These are phyloP conservation scores for Bacterosira constricta DNA, from an alignment of 108 stramenopile genomes.

Conservation along the genomic window DNA sequence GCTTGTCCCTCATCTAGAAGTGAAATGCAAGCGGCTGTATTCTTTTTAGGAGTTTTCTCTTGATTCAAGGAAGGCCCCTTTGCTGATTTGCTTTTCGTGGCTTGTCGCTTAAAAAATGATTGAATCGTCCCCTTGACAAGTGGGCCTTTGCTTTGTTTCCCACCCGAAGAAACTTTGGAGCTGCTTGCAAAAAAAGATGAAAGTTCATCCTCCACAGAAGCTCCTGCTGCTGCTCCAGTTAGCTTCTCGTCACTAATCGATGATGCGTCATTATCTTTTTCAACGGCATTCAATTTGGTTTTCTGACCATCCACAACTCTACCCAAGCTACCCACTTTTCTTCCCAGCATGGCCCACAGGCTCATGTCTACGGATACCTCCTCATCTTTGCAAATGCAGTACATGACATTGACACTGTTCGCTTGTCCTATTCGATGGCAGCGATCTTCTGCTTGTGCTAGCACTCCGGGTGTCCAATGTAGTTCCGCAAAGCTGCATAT, in stretches of 20 bases:
- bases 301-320: slow-evolving; percentile 73
- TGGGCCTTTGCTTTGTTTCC: slow-evolving; percentile 1
- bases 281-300: slow-evolving; percentile 37
- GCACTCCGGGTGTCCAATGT: slow-evolving; percentile 86
- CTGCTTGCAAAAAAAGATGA: slow-evolving; percentile 38
- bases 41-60: slow-evolving; percentile 4
- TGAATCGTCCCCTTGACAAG: slow-evolving; percentile 48
- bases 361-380: slow-evolving; percentile 63
- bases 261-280: slow-evolving; percentile 3
- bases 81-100: background rate
- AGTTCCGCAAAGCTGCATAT: slow-evolving; percentile 95
- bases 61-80: background rate
- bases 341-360: slow-evolving; percentile 81
- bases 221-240: background rate
- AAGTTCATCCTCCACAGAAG: slow-evolving; percentile 50
- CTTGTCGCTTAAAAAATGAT: slow-evolving; percentile 47
- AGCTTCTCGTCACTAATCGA: background rate
- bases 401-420: slow-evolving; percentile 82
- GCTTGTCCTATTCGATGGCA: slow-evolving; percentile 92
- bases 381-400: slow-evolving; percentile 75
- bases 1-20: slow-evolving; percentile 36
- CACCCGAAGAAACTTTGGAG: background rate
- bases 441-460: slow-evolving; percentile 95
- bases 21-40: slow-evolving; percentile 21
- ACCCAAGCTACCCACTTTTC: slow-evolving; percentile 71